phyloP scores from a whole-genome alignment of 805 yeast genomes.

The Wickerhamiella kurtzmanii region DNA sequence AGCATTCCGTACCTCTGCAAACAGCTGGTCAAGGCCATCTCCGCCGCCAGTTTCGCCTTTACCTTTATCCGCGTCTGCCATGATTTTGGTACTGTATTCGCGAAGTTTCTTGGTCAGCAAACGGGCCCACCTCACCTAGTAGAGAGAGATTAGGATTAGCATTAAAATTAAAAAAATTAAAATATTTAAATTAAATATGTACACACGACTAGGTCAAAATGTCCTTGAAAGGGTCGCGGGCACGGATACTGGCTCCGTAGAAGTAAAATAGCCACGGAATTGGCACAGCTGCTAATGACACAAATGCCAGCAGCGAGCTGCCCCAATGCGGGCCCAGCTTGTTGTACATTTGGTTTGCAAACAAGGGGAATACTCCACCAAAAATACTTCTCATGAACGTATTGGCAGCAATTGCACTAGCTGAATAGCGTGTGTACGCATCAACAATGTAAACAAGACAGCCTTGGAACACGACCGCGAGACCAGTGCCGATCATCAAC shows the following conservation, averaged over 20 bases:
- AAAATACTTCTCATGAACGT: slow-evolving; percentile 44
- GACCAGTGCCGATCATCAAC: slow-evolving; percentile 37
- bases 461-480: slow-evolving; percentile 46
- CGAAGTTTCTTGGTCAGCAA: too few species aligned
- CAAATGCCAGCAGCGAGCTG: slow-evolving; percentile 35
- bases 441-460: slow-evolving; percentile 51
- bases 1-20: slow-evolving; percentile 17
- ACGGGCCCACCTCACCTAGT: too few species aligned
- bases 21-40: slow-evolving; percentile 11
- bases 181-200: too few species aligned
- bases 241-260: slow-evolving; percentile 30
- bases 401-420: slow-evolving; percentile 48
- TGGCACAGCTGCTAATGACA: slow-evolving; percentile 31
- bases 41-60: slow-evolving; percentile 1
- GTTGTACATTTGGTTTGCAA: slow-evolving; percentile 47
- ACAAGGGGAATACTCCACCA: slow-evolving; percentile 52
- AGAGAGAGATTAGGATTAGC: too few species aligned
- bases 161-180: too few species aligned
- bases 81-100: too few species aligned
- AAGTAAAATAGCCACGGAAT: slow-evolving; percentile 43
- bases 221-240: slow-evolving; percentile 14
- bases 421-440: slow-evolving; percentile 44
- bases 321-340: slow-evolving; percentile 45
- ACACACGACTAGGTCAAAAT: too few species aligned
- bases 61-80: too few species aligned